Evolutionary conservation across 192 early-diverging fungal species (phyloP).

Genomic region (Entomortierella beljakovae): DNA sequence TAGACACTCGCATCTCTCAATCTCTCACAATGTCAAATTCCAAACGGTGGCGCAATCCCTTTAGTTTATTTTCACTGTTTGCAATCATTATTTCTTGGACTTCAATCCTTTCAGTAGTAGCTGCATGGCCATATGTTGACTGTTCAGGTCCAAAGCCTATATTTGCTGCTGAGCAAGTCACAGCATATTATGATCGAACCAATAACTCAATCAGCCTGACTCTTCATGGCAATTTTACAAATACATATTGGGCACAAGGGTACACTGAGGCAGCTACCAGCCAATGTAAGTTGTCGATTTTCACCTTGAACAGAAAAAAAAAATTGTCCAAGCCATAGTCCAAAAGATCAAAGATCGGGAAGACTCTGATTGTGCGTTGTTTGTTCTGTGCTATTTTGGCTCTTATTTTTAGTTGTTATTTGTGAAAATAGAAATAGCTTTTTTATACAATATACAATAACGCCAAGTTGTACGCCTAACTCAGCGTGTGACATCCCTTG

Average conservation of each 20-base stretch:
- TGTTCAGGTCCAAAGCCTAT: slow-evolving; percentile 38
- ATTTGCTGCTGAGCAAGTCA: slow-evolving; percentile 17
- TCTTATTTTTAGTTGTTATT: too few species aligned
- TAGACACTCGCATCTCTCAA: too few species aligned
- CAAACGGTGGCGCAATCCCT: background rate
- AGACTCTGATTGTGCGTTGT: too few species aligned
- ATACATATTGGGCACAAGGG: slow-evolving; percentile 45
- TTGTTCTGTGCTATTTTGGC: background rate
- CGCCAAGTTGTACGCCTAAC: background rate
- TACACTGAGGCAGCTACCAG: slow-evolving; percentile 30
- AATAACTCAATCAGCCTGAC: slow-evolving; percentile 41
- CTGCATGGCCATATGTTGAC: slow-evolving; percentile 47
- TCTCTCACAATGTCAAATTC: background rate
- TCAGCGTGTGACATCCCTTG: background rate
- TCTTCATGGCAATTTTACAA: slow-evolving; percentile 34
- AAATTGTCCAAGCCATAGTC: background rate
- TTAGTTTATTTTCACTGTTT: background rate
- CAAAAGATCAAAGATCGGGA: too few species aligned
- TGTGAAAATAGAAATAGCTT: background rate
- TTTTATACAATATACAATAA: background rate
- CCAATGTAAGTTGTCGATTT: slow-evolving; percentile 20
- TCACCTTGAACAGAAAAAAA: background rate
- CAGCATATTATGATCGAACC: slow-evolving; percentile 32
- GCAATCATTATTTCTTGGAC: slow-evolving; percentile 1
- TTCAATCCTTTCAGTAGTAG: background rate